These are phyloP conservation scores for Sanguinoderma infundibulare DNA, from an alignment of 1,284 basidiomycete genomes.

Conservation along the genomic window DNA sequence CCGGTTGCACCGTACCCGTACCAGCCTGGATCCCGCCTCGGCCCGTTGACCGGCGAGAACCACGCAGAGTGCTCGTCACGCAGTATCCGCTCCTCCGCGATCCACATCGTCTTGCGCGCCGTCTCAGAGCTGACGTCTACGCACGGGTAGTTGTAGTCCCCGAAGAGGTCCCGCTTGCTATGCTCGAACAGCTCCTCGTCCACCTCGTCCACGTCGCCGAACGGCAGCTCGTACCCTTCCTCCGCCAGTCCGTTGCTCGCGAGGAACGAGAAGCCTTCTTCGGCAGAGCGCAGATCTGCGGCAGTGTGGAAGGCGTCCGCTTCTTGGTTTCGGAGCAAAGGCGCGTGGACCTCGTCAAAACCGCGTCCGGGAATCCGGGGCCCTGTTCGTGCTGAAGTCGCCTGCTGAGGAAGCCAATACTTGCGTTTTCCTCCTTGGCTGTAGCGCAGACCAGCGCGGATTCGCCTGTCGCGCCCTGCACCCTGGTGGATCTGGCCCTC, in stretches of 20 bases:
- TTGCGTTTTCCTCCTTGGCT: constrained; percentile 86
- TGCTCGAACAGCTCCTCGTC: constrained; percentile 77
- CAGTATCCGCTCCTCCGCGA: constrained; percentile 72
- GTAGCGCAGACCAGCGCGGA: constrained; percentile 90
- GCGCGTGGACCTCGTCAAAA: constrained; percentile 73
- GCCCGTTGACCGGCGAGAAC: constrained; percentile 61
- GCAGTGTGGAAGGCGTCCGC: constrained; percentile 71
- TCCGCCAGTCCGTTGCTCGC: constrained; percentile 40
- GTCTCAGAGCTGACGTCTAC: constrained; percentile 84
- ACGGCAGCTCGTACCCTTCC: constrained; percentile 69
- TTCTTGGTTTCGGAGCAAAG: constrained; percentile 71
- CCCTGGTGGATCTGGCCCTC: constrained; percentile 93
- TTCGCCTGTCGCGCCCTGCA: constrained; percentile 78
- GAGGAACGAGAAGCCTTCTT: constrained; percentile 41
- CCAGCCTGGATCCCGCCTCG: constrained; percentile 46
- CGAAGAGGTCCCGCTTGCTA: constrained; percentile 80
- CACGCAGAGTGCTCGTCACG: constrained; percentile 71
- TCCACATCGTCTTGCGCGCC: constrained; percentile 69
- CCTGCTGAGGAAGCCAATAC: constrained; percentile 86
- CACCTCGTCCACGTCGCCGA: constrained; percentile 61
- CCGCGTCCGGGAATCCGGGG: constrained; percentile 49
- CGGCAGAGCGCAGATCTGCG: constrained; percentile 50
- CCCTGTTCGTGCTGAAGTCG: constrained; percentile 37
- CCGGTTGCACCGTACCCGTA: constrained; percentile 69
- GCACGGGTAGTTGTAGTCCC: constrained; percentile 91